phyloP scores from a whole-genome alignment of 2,329 filamentous ascomycete species.

The Stagonosporopsis cucurbitacearum region DNA sequence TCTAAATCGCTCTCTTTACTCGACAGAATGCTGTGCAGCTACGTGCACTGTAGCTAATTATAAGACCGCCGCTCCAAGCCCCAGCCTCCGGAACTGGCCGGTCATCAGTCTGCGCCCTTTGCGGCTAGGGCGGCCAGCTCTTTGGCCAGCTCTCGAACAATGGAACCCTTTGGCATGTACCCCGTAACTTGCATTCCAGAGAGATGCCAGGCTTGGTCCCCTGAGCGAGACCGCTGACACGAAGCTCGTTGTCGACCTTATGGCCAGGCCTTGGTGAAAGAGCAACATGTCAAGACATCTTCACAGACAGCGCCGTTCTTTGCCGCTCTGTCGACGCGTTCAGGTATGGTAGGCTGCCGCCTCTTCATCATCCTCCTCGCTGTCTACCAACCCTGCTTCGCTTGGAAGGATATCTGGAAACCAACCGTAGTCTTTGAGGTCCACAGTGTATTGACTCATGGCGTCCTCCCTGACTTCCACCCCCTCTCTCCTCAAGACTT shows the following conservation, averaged over 20 bases:
- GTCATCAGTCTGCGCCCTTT: constrained; percentile 27
- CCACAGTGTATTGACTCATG: constrained; percentile 57
- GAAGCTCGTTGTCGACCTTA: neutral
- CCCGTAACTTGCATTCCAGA: constrained; percentile 16
- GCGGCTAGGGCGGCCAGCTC: constrained; percentile 26
- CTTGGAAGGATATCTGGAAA: constrained; percentile 59
- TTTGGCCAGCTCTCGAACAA: constrained; percentile 16
- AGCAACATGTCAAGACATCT: constrained; percentile 16
- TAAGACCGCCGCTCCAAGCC: constrained; percentile 22
- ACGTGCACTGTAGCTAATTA: constrained; percentile 13
- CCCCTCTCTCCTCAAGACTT: constrained; percentile 54
- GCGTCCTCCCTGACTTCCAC: constrained; percentile 54
- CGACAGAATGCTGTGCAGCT: neutral
- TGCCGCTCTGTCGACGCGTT: constrained; percentile 11
- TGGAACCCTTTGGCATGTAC: constrained; percentile 15
- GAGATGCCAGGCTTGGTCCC: constrained; percentile 13
- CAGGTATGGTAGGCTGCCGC: constrained; percentile 45
- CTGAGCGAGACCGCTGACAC: constrained; percentile 18
- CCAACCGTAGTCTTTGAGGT: constrained; percentile 57
- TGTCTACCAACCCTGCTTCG: constrained; percentile 49
- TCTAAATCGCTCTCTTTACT: neutral
- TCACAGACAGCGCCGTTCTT: constrained; percentile 8
- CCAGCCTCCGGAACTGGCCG: constrained; percentile 38
- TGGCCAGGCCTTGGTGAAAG: constrained; percentile 12
- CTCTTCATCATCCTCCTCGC: constrained; percentile 40